Evolutionary conservation across 2,329 filamentous ascomycete species (phyloP).

Genomic region (Akanthomyces lecanii): DNA sequence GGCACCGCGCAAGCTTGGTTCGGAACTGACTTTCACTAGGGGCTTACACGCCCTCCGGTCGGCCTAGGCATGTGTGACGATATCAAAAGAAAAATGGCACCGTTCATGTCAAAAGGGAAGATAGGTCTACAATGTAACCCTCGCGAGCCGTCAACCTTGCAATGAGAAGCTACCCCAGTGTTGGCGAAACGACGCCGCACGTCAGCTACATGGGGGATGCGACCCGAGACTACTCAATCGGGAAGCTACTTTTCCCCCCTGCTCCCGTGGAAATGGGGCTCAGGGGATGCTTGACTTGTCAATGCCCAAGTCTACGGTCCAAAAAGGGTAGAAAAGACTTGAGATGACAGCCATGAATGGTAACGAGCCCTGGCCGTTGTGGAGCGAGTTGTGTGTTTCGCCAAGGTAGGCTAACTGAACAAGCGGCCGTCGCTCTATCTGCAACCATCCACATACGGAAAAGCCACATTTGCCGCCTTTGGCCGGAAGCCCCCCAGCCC

Average conservation of each 20-base stretch:
- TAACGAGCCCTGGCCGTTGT: background rate
- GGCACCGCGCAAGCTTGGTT: background rate
- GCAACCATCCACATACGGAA: constrained; percentile 9
- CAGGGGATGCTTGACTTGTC: background rate
- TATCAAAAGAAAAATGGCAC: background rate
- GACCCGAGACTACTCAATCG: constrained; percentile 6
- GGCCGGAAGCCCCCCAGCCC: background rate
- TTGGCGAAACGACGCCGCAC: background rate
- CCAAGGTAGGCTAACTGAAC: background rate
- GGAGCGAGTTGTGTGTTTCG: background rate
- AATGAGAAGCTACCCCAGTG: background rate
- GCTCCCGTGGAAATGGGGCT: background rate
- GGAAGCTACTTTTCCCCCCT: constrained; percentile 1
- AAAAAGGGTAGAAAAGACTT: background rate
- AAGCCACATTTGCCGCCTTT: background rate
- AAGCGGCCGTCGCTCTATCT: background rate
- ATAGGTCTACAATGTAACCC: constrained; percentile 1
- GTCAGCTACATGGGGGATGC: background rate
- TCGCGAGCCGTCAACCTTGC: background rate
- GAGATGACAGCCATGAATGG: background rate
- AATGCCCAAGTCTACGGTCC: background rate
- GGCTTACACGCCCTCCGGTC: background rate
- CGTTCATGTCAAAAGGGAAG: background rate
- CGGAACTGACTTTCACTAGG: background rate
- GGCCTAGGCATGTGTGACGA: background rate